Evolutionary conservation across 768 basidiomycete genomes (phyloP).

Genomic region (Pholiota microspora): DNA sequence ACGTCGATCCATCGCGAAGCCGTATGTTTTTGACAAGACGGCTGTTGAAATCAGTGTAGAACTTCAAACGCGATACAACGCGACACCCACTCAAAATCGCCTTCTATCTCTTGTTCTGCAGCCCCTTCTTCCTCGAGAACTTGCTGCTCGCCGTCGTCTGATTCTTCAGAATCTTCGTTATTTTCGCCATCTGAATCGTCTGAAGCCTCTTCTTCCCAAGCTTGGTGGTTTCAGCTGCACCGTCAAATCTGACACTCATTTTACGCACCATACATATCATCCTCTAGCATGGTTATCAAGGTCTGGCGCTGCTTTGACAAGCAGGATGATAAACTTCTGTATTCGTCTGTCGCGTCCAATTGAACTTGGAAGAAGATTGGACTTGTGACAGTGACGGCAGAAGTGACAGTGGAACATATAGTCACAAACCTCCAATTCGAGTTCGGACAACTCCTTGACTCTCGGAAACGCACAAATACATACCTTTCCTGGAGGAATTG

Average conservation of each 20-base stretch:
- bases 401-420: too few species aligned
- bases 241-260: background rate
- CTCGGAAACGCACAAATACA: too few species aligned
- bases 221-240: background rate
- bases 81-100: constrained; percentile 52
- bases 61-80: background rate
- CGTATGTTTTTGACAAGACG: constrained; percentile 70
- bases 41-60: constrained; percentile 30
- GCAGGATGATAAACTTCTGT: too few species aligned
- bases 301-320: too few species aligned
- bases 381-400: too few species aligned
- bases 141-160: constrained; percentile 20
- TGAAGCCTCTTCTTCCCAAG: constrained; percentile 2
- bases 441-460: too few species aligned
- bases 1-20: constrained; percentile 40
- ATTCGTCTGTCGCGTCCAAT: too few species aligned
- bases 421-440: too few species aligned
- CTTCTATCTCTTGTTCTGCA: constrained; percentile 47
- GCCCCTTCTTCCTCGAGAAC: constrained; percentile 17
- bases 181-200: background rate
- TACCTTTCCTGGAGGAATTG: too few species aligned
- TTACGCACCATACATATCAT: background rate
- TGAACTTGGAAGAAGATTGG: too few species aligned
- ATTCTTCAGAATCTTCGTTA: constrained; percentile 6
- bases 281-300: constrained; percentile 2